Base-by-base conservation (phyloP, 805 yeast species). In the Candida piceae region DNA sequence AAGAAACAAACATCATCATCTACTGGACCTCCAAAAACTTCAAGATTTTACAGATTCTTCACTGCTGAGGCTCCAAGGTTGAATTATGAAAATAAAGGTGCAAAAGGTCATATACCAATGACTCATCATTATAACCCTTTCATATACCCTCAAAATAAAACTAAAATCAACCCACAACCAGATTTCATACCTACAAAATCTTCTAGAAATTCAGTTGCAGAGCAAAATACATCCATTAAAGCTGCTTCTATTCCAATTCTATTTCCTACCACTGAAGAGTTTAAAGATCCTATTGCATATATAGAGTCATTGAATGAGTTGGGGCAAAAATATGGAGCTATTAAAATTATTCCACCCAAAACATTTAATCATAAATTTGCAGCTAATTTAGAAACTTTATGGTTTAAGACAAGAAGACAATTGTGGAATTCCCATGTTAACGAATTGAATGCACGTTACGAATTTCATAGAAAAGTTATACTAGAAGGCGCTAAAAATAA, bases 281-380 rank as follows among this genome's bases (percentile, higher is more conserved):
- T 79, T 41, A 51, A 58, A 9, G 80, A 82, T 53, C 94, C 95
- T 1, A 72, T 81, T 16, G 57, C 56, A n/a, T 82, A 78, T 46
- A 63, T 85, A 13, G 80, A 83, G 16, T 65, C 73, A 11, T 57
- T 76, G 1, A 56, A 61, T 10, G 64, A 69, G 0, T 49, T 69
- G 8, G 95, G 93, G 3, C 59, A 55, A 22, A 55, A 62, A 20
- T 76, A 70, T 55, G 96, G 96, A 0, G 88, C 93, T 50, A 60
- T 87, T 30, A 89, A 88, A 52, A 55, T 89, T 3, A 64, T 73
- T 6, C 80, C 94, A 4, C 89, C 90, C 0, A 40, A 41, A 0
- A 49, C 46, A 2, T 74, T 74, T 64, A 54, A 60, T 15, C 36
- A 32, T 15, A 48, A 43, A 9, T 61, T 59, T 35, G 40, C 57